Percentiles rank a stretch among this genome's conserved stretches.
phyloP scores from a whole-genome alignment of 768 basidiomycete species.

The Amanita fuliginea region DNA sequence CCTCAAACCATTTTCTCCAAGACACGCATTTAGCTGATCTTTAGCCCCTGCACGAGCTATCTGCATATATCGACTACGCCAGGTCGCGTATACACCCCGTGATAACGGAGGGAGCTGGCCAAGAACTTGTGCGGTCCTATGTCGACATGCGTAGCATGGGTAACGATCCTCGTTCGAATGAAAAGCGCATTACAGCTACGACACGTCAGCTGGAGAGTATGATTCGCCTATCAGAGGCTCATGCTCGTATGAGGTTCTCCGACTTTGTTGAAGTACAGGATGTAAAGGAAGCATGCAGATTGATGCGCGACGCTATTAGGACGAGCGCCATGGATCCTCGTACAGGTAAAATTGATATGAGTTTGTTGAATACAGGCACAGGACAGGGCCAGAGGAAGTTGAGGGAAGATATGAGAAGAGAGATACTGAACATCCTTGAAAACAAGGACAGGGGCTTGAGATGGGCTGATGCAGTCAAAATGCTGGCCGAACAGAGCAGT shows the following conservation, averaged over 20 bases:
- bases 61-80: slow-evolving; percentile 92
- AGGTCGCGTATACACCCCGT: slow-evolving; percentile 76
- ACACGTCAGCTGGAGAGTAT: slow-evolving; percentile 95
- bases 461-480: slow-evolving; percentile 76
- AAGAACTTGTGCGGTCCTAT: slow-evolving; percentile 81
- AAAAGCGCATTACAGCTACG: slow-evolving; percentile 95
- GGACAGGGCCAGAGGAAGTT: slow-evolving; percentile 78
- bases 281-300: slow-evolving; percentile 83
- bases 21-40: not conserved
- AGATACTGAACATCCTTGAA: slow-evolving; percentile 59
- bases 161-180: slow-evolving; percentile 73
- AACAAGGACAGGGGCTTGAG: slow-evolving; percentile 51
- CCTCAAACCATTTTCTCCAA: not conserved
- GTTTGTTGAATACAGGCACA: slow-evolving; percentile 88
- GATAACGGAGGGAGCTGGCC: slow-evolving; percentile 75
- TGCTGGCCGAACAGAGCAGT: slow-evolving; percentile 75
- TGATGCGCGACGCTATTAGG: slow-evolving; percentile 94
- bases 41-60: slow-evolving; percentile 82
- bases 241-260: slow-evolving; percentile 92
- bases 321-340: slow-evolving; percentile 93
- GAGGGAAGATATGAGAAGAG: slow-evolving; percentile 84
- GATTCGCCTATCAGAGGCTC: slow-evolving; percentile 93
- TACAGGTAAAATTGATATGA: slow-evolving; percentile 97
- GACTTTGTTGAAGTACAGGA: slow-evolving; percentile 78
- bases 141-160: slow-evolving; percentile 92